Conservation (phyloP, 495 filamentous ascomycete species). For the Aspergillus indologenus region DNA sequence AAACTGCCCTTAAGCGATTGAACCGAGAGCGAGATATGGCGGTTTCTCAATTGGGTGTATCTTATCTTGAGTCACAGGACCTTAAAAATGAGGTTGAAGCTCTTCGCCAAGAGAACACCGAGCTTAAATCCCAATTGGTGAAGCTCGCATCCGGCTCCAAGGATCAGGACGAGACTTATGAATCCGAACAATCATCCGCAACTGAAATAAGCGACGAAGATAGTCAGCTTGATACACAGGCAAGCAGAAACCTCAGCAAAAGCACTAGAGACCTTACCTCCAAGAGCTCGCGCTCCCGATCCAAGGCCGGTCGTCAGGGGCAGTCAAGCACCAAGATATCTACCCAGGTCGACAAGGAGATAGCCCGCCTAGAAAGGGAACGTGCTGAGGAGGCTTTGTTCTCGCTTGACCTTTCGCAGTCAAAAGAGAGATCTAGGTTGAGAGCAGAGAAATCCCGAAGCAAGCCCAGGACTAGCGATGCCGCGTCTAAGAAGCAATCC, state of each 20-base stretch:
- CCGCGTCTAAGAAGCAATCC: conserved; percentile 31
- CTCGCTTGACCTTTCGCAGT: conserved; percentile 35
- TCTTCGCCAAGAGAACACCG: conserved; percentile 47
- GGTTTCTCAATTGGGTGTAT: conserved; percentile 59
- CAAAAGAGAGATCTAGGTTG: conserved; percentile 23
- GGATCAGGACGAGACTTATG: conserved; percentile 31
- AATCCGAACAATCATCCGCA: conserved; percentile 29
- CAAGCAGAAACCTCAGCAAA: conserved; percentile 30
- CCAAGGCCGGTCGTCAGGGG: conserved; percentile 30
- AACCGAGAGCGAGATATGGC: conserved; percentile 64
- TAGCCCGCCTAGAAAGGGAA: conserved; percentile 41
- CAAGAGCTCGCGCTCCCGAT: conserved; percentile 34
- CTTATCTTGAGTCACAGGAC: conserved; percentile 61
- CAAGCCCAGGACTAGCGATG: conserved; percentile 14
- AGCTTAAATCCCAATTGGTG: conserved; percentile 42
- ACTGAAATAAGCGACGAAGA: conserved; percentile 32
- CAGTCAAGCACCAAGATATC: conserved; percentile 36
- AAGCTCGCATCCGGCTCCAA: conserved; percentile 23
- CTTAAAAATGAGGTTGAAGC: conserved; percentile 56
- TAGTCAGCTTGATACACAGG: conserved; percentile 36
- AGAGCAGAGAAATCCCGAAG: conserved; percentile 22
- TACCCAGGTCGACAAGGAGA: conserved; percentile 42
- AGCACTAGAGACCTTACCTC: conserved; percentile 35
- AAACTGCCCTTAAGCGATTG: conserved; percentile 56
- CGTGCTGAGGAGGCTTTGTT: conserved; percentile 48